Evolutionary conservation across 495 filamentous ascomycete genomes (phyloP).

Genomic region (Penicillium tannophilum): DNA sequence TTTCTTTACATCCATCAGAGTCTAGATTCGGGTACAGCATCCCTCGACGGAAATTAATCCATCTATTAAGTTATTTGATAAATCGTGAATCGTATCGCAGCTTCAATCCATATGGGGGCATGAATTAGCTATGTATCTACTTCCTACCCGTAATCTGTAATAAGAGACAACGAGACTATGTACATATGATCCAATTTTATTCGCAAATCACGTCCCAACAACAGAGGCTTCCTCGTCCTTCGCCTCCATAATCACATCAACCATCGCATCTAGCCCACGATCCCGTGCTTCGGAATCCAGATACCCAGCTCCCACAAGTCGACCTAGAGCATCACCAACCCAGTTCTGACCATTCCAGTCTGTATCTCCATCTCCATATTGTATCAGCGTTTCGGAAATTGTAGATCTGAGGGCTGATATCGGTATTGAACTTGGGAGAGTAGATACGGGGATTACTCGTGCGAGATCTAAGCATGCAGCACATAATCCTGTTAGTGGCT

Average conservation of each 20-base stretch:
- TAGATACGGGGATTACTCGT: constrained; percentile 10
- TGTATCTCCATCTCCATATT: background rate
- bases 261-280: constrained; percentile 28
- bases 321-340: constrained; percentile 27
- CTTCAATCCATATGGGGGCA: no score
- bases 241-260: constrained; percentile 28
- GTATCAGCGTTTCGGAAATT: constrained; percentile 14
- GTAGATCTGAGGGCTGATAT: constrained; percentile 5
- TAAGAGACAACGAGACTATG: no score
- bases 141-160: no score
- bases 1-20: background rate
- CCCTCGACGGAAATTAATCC: background rate
- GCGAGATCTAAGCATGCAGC: constrained; percentile 14
- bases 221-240: constrained; percentile 19
- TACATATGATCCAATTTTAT: no score
- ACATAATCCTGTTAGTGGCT: no score
- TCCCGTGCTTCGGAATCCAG: constrained; percentile 13
- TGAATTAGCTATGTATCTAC: no score
- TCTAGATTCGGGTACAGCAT: background rate
- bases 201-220: background rate
- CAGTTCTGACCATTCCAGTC: constrained; percentile 36
- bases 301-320: constrained; percentile 20
- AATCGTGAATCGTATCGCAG: no score
- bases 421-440: constrained; percentile 9
- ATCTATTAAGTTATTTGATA: no score